These are phyloP conservation scores for Suillus fuscotomentosus DNA, from an alignment of 768 basidiomycete species.

Conservation along the genomic window DNA sequence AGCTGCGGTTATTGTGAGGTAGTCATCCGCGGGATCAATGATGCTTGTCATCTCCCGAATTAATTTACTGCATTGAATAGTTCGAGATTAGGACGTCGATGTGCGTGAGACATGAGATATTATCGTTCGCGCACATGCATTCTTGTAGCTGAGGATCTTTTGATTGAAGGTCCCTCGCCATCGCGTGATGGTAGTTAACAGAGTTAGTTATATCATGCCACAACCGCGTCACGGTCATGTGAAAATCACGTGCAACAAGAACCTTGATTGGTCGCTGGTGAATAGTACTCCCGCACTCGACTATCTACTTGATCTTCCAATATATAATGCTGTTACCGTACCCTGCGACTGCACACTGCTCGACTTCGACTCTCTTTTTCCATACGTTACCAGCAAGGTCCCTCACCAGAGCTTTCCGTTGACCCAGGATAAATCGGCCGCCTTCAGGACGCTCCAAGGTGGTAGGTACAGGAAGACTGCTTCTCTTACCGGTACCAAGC, in stretches of 20 bases:
- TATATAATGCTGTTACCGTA: conserved; percentile 64
- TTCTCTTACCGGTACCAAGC: conserved; percentile 71
- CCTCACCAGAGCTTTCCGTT: conserved; percentile 48
- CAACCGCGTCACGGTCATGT: conserved; percentile 3
- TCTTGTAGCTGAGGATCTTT: conserved; percentile 31
- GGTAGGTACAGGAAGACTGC: conserved; percentile 54
- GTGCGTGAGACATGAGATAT: background rate
- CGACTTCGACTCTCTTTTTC: conserved; percentile 58
- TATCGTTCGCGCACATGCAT: conserved; percentile 27
- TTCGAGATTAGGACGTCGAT: background rate
- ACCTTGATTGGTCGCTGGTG: too few species aligned
- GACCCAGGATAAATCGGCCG: conserved; percentile 57
- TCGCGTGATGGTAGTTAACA: conserved; percentile 4
- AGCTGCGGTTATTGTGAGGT: conserved; percentile 68
- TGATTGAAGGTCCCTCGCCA: conserved; percentile 30
- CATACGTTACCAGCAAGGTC: conserved; percentile 62
- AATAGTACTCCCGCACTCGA: background rate
- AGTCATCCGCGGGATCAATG: conserved; percentile 80
- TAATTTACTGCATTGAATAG: conserved; percentile 46
- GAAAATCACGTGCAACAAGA: conserved; percentile 5
- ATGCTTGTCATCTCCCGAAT: conserved; percentile 69
- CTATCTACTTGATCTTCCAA: conserved; percentile 50
- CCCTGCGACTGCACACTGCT: conserved; percentile 65
- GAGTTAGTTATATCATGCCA: background rate
- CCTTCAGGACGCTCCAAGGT: conserved; percentile 51